Conservation (phyloP, 176 grass and related monocot species). For the Saccharum officinarum region DNA sequence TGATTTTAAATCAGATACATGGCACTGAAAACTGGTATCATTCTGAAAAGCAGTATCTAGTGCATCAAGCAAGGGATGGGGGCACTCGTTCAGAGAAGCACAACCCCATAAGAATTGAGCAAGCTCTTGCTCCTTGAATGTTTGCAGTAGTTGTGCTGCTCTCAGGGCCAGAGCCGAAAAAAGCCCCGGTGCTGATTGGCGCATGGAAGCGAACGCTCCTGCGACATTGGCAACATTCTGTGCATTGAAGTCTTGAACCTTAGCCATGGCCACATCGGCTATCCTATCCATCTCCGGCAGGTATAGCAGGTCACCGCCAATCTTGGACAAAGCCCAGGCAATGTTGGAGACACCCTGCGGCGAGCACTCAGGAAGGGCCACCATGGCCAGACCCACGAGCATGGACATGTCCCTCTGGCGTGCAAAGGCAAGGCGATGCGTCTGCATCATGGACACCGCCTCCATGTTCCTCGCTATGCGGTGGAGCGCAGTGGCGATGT, state of each 20-base stretch:
- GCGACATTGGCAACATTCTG: slow-evolving; percentile 89
- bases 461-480: slow-evolving; percentile 99
- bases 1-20: slow-evolving; percentile 24
- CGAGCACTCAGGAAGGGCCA: slow-evolving; percentile 71
- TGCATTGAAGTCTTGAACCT: slow-evolving; percentile 70
- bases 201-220: slow-evolving; percentile 87
- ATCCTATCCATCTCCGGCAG: slow-evolving; percentile 87
- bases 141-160: slow-evolving; percentile 53
- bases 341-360: slow-evolving; percentile 88
- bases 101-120: slow-evolving; percentile 88
- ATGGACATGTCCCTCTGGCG: slow-evolving; percentile 92
- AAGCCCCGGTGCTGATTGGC: slow-evolving; percentile 68
- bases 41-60: slow-evolving; percentile 64
- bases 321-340: slow-evolving; percentile 93
- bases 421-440: slow-evolving; percentile 64
- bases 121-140: slow-evolving; percentile 83
- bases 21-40: slow-evolving; percentile 21
- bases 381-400: slow-evolving; percentile 86
- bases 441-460: slow-evolving; percentile 65
- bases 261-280: slow-evolving; percentile 65
- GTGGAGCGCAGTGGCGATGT: slow-evolving; percentile 91
- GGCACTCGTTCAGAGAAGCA: slow-evolving; percentile 72
- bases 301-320: slow-evolving; percentile 82
- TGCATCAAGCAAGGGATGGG: slow-evolving; percentile 49
- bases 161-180: slow-evolving; percentile 51